Conservation (phyloP, 1,284 basidiomycete species). For the Volvariella volvacea region DNA sequence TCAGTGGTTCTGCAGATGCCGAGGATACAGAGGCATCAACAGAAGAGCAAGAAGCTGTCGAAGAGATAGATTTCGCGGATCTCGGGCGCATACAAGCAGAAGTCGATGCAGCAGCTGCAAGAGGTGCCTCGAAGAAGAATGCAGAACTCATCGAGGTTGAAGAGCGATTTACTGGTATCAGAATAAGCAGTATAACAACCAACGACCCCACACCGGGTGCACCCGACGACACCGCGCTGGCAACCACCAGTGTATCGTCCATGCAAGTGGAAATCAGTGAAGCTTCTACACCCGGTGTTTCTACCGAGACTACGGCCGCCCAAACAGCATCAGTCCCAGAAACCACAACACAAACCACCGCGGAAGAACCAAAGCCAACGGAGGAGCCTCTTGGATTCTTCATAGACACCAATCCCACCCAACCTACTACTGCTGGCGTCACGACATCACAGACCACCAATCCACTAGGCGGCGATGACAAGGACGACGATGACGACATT, state of each 20-base stretch:
- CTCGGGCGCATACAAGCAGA: slow-evolving; percentile 1
- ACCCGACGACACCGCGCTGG: slow-evolving; percentile 10
- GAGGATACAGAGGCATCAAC: slow-evolving; percentile 21
- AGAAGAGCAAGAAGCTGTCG: slow-evolving; percentile 32
- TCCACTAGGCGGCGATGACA: slow-evolving; percentile 5
- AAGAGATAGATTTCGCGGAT: slow-evolving; percentile 64
- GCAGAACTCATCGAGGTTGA: slow-evolving; percentile 19
- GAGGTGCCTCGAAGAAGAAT: slow-evolving; percentile 13
- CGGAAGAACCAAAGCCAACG: neutral
- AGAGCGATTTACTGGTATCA: slow-evolving; percentile 37
- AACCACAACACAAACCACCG: neutral
- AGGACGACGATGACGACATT: slow-evolving; percentile 42
- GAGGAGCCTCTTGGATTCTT: slow-evolving; percentile 21
- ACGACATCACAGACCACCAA: slow-evolving; percentile 9
- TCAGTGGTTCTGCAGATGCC: slow-evolving; percentile 31
- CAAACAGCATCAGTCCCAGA: neutral
- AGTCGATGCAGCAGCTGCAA: slow-evolving; percentile 32
- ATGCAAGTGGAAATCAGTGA: neutral
- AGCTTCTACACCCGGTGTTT: neutral
- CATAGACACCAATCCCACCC: slow-evolving; percentile 33
- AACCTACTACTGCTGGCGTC: slow-evolving; percentile 9
- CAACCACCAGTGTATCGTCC: slow-evolving; percentile 2
- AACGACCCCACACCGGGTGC: no score
- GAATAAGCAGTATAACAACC: slow-evolving; percentile 9
- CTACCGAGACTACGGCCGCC: neutral